Percentiles rank a stretch among this genome's conserved stretches.
phyloP scores from a whole-genome alignment of 164 flowering plant species.

The Nelumbo lutea region DNA sequence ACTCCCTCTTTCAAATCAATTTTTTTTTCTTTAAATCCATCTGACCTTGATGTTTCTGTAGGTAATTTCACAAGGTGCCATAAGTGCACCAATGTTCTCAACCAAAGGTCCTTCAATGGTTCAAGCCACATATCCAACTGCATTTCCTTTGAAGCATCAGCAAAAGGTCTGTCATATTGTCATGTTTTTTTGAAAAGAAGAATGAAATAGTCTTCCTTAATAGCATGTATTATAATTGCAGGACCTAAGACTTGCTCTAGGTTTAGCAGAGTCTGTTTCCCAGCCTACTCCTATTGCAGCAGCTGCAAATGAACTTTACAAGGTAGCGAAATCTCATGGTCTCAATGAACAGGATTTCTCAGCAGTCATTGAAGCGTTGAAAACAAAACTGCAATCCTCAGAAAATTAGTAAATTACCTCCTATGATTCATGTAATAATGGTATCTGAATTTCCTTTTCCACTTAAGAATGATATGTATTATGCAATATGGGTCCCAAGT shows the following conservation, averaged over 20 bases:
- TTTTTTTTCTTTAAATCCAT: too few species aligned
- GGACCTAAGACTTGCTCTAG: conserved; percentile 80
- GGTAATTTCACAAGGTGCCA: conserved; percentile 92
- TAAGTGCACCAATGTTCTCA: conserved; percentile 91
- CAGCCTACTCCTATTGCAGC: conserved; percentile 92
- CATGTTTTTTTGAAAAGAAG: too few species aligned
- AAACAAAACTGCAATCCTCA: conserved; percentile 27
- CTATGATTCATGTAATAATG: not conserved
- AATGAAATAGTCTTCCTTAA: not conserved
- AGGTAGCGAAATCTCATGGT: conserved; percentile 80
- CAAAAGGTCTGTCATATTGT: conserved; percentile 60
- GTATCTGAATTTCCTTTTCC: too few species aligned
- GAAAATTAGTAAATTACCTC: conserved; percentile 1
- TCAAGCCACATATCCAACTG: conserved; percentile 72
- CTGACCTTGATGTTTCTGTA: conserved; percentile 19
- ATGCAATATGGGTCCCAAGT: too few species aligned
- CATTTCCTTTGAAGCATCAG: conserved; percentile 92
- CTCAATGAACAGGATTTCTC: conserved; percentile 84
- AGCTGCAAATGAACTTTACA: conserved; percentile 85
- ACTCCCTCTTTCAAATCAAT: not conserved
- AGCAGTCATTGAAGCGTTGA: conserved; percentile 83
- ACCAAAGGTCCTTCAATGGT: conserved; percentile 90
- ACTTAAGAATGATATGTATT: too few species aligned
- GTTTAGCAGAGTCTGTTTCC: conserved; percentile 37
- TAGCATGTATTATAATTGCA: conserved; percentile 20